A percentile compares a stretch with the other conserved stretches of the same genome.
Evolutionary conservation across 805 yeast genomes (phyloP).

Genomic region (Starmerella scarabaei): DNA sequence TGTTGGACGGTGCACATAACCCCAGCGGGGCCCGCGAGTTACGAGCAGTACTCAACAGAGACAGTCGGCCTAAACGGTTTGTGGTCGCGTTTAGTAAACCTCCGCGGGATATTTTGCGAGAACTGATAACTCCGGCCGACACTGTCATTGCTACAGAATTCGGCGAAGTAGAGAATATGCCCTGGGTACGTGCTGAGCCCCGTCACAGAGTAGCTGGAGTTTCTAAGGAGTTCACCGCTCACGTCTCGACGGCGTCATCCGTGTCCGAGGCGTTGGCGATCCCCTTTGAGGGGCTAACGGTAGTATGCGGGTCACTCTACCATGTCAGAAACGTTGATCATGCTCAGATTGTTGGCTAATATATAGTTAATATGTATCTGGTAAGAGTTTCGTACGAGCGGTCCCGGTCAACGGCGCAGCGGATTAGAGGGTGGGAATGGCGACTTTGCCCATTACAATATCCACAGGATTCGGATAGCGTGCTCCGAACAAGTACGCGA

Average conservation of each 20-base stretch:
- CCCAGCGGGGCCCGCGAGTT: conserved; percentile 70
- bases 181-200: conserved; percentile 60
- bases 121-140: conserved; percentile 41
- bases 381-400: neutral
- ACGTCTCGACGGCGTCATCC: conserved; percentile 21
- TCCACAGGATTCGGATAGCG: conserved; percentile 10
- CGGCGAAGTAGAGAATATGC: conserved; percentile 73
- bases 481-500: conserved; percentile 18
- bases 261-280: too few species aligned
- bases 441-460: conserved; percentile 7
- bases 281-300: conserved; percentile 25
- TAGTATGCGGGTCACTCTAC: conserved; percentile 62
- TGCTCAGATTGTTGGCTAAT: neutral
- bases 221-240: conserved; percentile 17
- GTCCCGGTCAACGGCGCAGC: neutral
- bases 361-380: neutral
- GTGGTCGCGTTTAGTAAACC: conserved; percentile 68
- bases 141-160: conserved; percentile 51
- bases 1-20: conserved; percentile 92
- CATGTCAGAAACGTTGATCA: too few species aligned
- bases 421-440: neutral
- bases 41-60: conserved; percentile 16
- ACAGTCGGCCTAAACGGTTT: conserved; percentile 39
- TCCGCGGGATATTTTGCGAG: conserved; percentile 37
- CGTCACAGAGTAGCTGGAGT: conserved; percentile 26